Base-by-base conservation (phyloP, 495 filamentous ascomycete species). In the Podospora australis region DNA sequence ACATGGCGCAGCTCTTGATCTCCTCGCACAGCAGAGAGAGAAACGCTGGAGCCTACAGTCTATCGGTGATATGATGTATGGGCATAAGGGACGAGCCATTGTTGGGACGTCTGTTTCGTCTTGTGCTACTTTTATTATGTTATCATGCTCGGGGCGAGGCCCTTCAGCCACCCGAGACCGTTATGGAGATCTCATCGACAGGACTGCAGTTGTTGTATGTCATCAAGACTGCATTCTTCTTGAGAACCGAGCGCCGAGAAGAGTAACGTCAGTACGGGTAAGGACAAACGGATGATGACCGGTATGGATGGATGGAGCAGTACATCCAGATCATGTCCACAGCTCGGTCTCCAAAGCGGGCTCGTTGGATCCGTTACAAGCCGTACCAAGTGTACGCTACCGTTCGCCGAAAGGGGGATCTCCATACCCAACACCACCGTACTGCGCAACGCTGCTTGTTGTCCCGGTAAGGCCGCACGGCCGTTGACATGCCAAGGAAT, bases 31-130 rank as follows among this genome's bases (percentile, higher is more conserved):
- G 32, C 49, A 32, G 44, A 46, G 46, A 53, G 40, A 53, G 43
- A 57, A 62, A 60, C 57, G 57, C 50, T 63, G 59, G 43, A 57
- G 59, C 59, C 59, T 63, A 53, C 43, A 49, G 29, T 46, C 34
- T 32, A 36, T n/a, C n/a, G n/a, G n/a, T n/a, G n/a, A n/a, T n/a
- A n/a, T n/a, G n/a, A n/a, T n/a, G n/a, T n/a, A n/a, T 24, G 8
- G 13, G 23, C 26, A 44, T 29, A 36, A 36, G 13, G 34, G 11
- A n/a, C 11, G 13, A 36, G 34, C 34, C 34, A n/a, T n/a, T n/a
- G 34, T 10, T 4, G 6, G 4, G 34, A 36, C 17, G n/a, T 16
- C 17, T 36, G 34, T 36, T 36, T 36, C 34, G 34, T n/a, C 34
- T 16, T 36, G 34, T 16, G 34, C 34, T 16, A 36, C 34, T 10